phyloP scores from a whole-genome alignment of 495 filamentous ascomycete genomes.

The Penicillium lagena region DNA sequence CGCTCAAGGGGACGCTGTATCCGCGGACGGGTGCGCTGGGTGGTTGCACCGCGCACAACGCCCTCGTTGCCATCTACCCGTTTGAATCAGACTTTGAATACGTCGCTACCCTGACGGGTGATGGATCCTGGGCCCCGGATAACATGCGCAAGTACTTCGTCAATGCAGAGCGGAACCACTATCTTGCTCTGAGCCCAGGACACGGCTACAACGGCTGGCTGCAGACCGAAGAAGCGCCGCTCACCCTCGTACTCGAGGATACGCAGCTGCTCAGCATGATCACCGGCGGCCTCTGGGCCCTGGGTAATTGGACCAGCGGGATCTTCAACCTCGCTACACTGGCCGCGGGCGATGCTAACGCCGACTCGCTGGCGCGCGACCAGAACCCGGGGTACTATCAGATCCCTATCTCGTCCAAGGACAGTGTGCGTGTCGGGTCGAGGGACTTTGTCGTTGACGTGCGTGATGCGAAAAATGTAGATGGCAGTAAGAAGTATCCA shows the following conservation, averaged over 20 bases:
- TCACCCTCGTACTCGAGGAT: constrained; percentile 43
- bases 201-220: constrained; percentile 60
- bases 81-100: constrained; percentile 42
- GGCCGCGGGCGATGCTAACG: constrained; percentile 32
- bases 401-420: constrained; percentile 42
- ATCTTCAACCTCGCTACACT: constrained; percentile 16
- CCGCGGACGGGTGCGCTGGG: constrained; percentile 43
- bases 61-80: constrained; percentile 36
- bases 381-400: constrained; percentile 42
- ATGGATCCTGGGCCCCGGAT: constrained; percentile 31
- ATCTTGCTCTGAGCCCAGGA: constrained; percentile 33
- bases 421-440: constrained; percentile 40
- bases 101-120: constrained; percentile 36
- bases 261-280: constrained; percentile 44
- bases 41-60: constrained; percentile 42
- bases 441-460: constrained; percentile 50
- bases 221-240: constrained; percentile 37
- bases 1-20: constrained; percentile 35
- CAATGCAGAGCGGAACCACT: constrained; percentile 47
- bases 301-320: constrained; percentile 36
- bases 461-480: constrained; percentile 38
- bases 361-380: constrained; percentile 29
- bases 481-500: constrained; percentile 49
- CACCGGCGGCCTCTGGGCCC: constrained; percentile 43
- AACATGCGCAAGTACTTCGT: constrained; percentile 42